phyloP scores from a whole-genome alignment of 225 moss, liverwort and hornwort species.

The Polytrichum commune region DNA sequence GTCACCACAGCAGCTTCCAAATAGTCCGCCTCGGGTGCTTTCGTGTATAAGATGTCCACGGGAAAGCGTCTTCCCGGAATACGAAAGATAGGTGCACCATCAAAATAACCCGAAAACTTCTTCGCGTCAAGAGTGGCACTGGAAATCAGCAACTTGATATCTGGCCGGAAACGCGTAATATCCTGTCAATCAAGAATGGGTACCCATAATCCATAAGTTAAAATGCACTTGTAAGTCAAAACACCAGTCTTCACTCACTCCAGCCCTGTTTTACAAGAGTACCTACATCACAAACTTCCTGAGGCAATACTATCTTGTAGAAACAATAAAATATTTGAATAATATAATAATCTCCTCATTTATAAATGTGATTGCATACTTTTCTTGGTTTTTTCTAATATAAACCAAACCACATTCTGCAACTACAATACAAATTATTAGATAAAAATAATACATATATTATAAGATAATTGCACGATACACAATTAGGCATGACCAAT shows the following conservation, averaged over 20 bases:
- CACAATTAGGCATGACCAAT: background rate
- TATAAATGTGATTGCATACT: too few relatives aligned
- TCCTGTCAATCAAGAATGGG: conserved; percentile 38
- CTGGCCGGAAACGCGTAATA: conserved; percentile 88
- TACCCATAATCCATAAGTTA: too few relatives aligned
- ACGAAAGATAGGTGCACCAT: conserved; percentile 89
- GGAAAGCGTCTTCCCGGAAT: conserved; percentile 94
- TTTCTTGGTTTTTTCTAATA: too few relatives aligned
- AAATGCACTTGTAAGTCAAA: too few relatives aligned
- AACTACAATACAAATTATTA: too few relatives aligned
- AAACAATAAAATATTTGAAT: background rate
- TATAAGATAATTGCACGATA: too few relatives aligned
- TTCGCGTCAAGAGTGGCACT: conserved; percentile 93
- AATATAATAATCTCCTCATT: background rate
- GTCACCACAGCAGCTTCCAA: conserved; percentile 83
- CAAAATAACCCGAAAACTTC: conserved; percentile 88
- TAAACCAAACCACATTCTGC: too few relatives aligned
- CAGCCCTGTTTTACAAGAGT: too few relatives aligned
- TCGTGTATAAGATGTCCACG: conserved; percentile 84
- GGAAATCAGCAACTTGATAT: conserved; percentile 89
- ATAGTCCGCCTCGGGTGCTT: conserved; percentile 96
- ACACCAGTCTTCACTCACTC: too few relatives aligned
- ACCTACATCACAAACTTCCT: too few relatives aligned
- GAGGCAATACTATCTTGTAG: too few relatives aligned
- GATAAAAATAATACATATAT: too few relatives aligned